Percentiles rank a stretch among this genome's conserved stretches.
Evolutionary conservation across 352 stramenopile species (phyloP).

Genomic region (Pythium guiyangense): DNA sequence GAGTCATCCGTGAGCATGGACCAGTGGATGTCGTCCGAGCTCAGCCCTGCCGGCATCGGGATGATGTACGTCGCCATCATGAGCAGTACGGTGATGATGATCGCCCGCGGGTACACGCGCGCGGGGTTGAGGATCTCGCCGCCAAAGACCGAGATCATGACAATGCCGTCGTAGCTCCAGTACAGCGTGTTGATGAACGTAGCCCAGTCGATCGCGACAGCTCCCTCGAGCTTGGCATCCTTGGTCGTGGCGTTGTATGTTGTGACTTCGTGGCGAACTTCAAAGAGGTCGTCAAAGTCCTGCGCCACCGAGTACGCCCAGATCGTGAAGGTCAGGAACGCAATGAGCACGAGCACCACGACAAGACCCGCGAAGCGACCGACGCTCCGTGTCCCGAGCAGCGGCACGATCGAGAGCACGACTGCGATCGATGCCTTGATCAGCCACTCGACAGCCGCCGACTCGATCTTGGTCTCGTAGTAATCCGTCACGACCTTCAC

Average conservation of each 20-base stretch:
- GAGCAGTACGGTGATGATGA: slow-evolving; percentile 50
- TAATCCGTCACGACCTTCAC: slow-evolving; percentile 27
- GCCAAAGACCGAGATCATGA: slow-evolving; percentile 88
- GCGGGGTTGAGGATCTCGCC: slow-evolving; percentile 87
- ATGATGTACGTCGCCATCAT: slow-evolving; percentile 86
- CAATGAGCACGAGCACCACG: slow-evolving; percentile 25
- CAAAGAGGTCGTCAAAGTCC: slow-evolving; percentile 35
- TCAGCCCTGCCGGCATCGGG: slow-evolving; percentile 6
- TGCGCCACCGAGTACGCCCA: slow-evolving; percentile 26
- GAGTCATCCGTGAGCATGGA: slow-evolving; percentile 70
- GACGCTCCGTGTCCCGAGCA: slow-evolving; percentile 35
- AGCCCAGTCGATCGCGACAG: slow-evolving; percentile 63
- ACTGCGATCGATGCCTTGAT: slow-evolving; percentile 38
- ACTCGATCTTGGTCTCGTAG: slow-evolving; percentile 26
- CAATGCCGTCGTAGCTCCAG: slow-evolving; percentile 95
- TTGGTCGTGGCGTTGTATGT: slow-evolving; percentile 13
- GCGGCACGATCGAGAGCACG: slow-evolving; percentile 24
- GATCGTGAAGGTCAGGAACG: slow-evolving; percentile 38
- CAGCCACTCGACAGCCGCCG: slow-evolving; percentile 14
- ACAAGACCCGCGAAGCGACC: slow-evolving; percentile 25
- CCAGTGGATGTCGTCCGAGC: slow-evolving; percentile 28
- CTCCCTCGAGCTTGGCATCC: slow-evolving; percentile 21
- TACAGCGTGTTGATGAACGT: slow-evolving; percentile 92
- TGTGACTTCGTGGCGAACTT: slow-evolving; percentile 29
- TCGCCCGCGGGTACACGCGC: slow-evolving; percentile 78